A percentile compares a stretch with the other conserved stretches of the same genome.
These are phyloP conservation scores for Penicillium capsulatum DNA, from an alignment of 2,329 filamentous ascomycete species.

Conservation along the genomic window DNA sequence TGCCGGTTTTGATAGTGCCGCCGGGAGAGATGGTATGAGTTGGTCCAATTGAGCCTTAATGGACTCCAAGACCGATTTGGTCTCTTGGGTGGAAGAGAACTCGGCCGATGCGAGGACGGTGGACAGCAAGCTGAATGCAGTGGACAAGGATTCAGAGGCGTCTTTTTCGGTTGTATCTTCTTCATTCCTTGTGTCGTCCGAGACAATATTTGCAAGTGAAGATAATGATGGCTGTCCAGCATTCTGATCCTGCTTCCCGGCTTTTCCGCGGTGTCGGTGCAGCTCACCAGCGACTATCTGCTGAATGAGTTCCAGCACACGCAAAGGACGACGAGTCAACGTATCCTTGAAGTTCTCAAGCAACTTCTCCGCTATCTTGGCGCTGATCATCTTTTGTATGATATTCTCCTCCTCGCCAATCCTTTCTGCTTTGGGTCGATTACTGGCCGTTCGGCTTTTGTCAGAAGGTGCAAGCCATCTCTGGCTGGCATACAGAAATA, in stretches of 20 bases:
- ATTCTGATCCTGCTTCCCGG: conserved; percentile 3
- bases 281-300: conserved; percentile 41
- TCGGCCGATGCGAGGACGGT: conserved; percentile 42
- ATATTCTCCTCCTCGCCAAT: conserved; percentile 27
- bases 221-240: conserved; percentile 30
- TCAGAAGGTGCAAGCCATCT: conserved; percentile 38
- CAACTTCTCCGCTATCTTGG: conserved; percentile 41
- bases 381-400: conserved; percentile 36
- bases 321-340: conserved; percentile 38
- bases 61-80: conserved; percentile 26
- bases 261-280: conserved; percentile 8
- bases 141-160: conserved; percentile 36
- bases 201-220: conserved; percentile 35
- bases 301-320: conserved; percentile 40
- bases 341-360: conserved; percentile 43
- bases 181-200: conserved; percentile 14
- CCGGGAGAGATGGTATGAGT: conserved; percentile 33
- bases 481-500: conserved; percentile 42
- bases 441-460: neutral
- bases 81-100: conserved; percentile 32
- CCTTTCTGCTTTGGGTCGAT: conserved; percentile 6
- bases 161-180: conserved; percentile 21
- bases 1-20: conserved; percentile 34
- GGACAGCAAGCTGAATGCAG: conserved; percentile 42
- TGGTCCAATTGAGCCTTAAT: conserved; percentile 37